A percentile compares a stretch with the other conserved stretches of the same genome.
phyloP scores from a whole-genome alignment of 164 flowering plant species.

The Sextonia rubra region DNA sequence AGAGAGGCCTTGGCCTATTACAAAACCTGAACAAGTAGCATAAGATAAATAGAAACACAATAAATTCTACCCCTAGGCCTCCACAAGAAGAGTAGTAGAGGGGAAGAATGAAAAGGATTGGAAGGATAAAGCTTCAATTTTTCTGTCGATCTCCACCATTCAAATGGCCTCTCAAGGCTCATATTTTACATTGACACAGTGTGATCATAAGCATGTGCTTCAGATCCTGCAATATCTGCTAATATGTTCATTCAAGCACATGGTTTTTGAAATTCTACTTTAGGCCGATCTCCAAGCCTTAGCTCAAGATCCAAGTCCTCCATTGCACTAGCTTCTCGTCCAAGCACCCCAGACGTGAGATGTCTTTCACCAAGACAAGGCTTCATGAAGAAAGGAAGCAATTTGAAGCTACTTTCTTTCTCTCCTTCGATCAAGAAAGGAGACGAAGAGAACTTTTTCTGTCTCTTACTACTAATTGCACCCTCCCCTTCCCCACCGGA shows the following conservation, averaged over 20 bases:
- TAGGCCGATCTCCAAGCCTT: conserved; percentile 63
- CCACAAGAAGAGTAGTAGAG: no score
- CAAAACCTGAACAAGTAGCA: no score
- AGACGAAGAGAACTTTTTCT: conserved; percentile 19
- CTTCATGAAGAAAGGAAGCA: conserved; percentile 7
- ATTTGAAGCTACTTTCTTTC: neutral
- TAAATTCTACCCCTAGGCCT: no score
- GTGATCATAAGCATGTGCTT: no score
- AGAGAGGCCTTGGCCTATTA: no score
- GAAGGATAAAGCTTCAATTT: no score
- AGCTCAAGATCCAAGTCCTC: conserved; percentile 88
- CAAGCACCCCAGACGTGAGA: conserved; percentile 28
- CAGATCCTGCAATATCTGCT: no score
- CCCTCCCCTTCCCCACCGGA: conserved; percentile 24
- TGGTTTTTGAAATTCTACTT: conserved; percentile 23
- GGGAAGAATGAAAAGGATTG: no score
- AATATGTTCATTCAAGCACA: conserved; percentile 6
- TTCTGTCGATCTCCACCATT: no score
- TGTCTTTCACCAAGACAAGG: conserved; percentile 22
- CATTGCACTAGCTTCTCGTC: conserved; percentile 25
- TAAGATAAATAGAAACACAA: no score
- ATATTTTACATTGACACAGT: no score
- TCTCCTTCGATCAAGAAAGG: conserved; percentile 17
- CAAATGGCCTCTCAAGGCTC: no score
- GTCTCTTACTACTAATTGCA: conserved; percentile 33